Base-by-base conservation (phyloP, 2,329 filamentous ascomycete genomes). In the Onygenales sp. region DNA sequence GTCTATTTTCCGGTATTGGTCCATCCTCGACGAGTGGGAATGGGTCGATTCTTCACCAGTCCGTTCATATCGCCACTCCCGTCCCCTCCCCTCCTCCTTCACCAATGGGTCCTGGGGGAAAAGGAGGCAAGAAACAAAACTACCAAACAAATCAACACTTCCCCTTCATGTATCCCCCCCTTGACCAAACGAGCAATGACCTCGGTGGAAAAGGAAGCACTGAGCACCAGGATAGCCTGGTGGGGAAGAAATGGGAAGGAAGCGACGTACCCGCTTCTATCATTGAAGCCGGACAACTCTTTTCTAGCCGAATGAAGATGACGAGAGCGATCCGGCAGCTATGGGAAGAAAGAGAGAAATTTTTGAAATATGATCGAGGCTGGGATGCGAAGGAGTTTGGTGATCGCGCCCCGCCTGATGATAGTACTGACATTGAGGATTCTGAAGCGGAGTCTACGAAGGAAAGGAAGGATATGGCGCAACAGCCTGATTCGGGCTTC, bases 141-240 rank as follows among this genome's bases (percentile, higher is more conserved):
- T 98, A 98, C 63, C 93, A 98, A 68, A 98, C 93, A 0, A 98
- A 98, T 65, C 93, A 98, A 63, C 93, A 96, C 65, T 97, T 98
- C 59, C 93, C 93, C 0, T 97, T 98, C 65, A 84, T 98, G 73
- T 98, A 98, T 61, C 93, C 93, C 2, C 93, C 93, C 1, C 75
- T 96, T 14, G 92, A 96, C 69, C 85, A 85, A 57, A 85, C 83
- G 27, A 95, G 90, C 70, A 95, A 95, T 65, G 87, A 86, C 61
- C 84, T 92, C 39, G 92, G 93, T 49, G 92, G 92, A 1, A 96
- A 95, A 66, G 91, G 91, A 10, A 81, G 80, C 17, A 87, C 90
- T 5, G 87, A 87, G 42, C 71, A 91, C 44, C 88, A 58, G 42
- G 58, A 58, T 49, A 51, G 40, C 9, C 44, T 91, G 27, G 87